Evolutionary conservation across 2,329 filamentous ascomycete species (phyloP).

Genomic region (Stemphylium lycopersici): DNA sequence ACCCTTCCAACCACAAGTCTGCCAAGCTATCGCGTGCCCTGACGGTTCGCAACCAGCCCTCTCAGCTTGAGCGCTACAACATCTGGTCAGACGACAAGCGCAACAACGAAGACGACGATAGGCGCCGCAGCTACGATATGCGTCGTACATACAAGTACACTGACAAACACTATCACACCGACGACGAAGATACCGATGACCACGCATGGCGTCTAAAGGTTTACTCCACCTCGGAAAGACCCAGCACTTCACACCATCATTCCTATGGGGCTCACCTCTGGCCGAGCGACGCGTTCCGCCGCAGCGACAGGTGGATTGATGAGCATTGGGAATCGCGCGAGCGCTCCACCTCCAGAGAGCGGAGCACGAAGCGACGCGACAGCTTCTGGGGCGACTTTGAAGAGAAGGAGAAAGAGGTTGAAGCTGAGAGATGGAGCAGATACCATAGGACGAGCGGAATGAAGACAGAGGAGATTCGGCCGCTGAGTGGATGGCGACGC

Average conservation of each 20-base stretch:
- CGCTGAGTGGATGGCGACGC: slow-evolving; percentile 33
- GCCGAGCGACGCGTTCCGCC: slow-evolving; percentile 29
- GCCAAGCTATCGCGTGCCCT: slow-evolving; percentile 31
- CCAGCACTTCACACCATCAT: slow-evolving; percentile 21
- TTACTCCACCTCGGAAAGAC: slow-evolving; percentile 27
- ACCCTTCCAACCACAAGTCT: slow-evolving; percentile 22
- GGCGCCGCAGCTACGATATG: slow-evolving; percentile 6
- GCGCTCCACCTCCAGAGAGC: slow-evolving; percentile 17
- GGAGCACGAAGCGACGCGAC: slow-evolving; percentile 8
- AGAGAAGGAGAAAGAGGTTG: slow-evolving; percentile 21
- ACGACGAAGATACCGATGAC: slow-evolving; percentile 24
- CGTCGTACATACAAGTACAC: slow-evolving; percentile 15
- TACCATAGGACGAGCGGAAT: slow-evolving; percentile 37
- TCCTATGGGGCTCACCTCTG: slow-evolving; percentile 17
- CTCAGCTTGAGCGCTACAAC: slow-evolving; percentile 42
- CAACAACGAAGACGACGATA: slow-evolving; percentile 11
- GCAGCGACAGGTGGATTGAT: slow-evolving; percentile 34
- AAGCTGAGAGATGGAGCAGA: slow-evolving; percentile 30
- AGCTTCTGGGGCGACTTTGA: slow-evolving; percentile 22
- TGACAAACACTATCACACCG: slow-evolving; percentile 7
- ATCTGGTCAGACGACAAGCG: slow-evolving; percentile 31
- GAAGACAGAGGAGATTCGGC: slow-evolving; percentile 40
- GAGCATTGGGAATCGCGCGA: slow-evolving; percentile 37
- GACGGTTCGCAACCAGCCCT: slow-evolving; percentile 33
- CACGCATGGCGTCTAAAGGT: slow-evolving; percentile 33